Evolutionary conservation across 169 alveolate genomes (phyloP), one percentile per base, ranked within the genome.

Genomic region (Amoebophrya sp.): DNA sequence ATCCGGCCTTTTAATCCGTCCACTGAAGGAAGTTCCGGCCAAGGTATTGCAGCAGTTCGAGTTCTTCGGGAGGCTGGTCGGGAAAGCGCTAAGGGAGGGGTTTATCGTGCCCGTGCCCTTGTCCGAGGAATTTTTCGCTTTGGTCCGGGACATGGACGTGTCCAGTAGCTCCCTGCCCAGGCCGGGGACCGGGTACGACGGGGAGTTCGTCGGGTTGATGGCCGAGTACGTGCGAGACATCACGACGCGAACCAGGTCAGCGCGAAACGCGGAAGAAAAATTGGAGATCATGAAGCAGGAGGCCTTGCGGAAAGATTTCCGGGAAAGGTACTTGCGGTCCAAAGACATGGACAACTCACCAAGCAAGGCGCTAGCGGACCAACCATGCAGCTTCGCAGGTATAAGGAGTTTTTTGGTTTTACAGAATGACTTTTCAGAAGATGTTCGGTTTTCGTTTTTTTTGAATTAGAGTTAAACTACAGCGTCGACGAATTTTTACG

Each of bases 11-110:
- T n/a, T 66, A 1, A 1, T 66, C 35, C 12, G 83, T 0, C 83
- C 83, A 1, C 35, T 66, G 83, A 25, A 66, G 39, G 39, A 66
- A 2, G 83, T 66, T 1, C 10, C 35, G 29, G 32, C 12, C 1
- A 25, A 66, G 18, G 83, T 66, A 3, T 25, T 66, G 39, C 1
- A 66, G 39, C 83, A 66, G 32, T 66, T 66, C 83, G 35, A n/a
- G 83, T 66, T 66, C 83, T 66, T 66, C 83, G 83, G 83, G 10
- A 66, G 83, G 32, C 83, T 66, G 18, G 83, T 66, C 35, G 83
- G 39, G 39, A 66, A 66, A 66, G 83, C 83, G 10, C 18, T 66
- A 25, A 2, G 83, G 32, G 83, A 66, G 18, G 83, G 83, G 10
- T 66, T 66, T 25, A 66, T 66, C 35, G 83, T 66, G 35, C 83